These are phyloP conservation scores for Coniella lustricola DNA, from an alignment of 2,329 filamentous ascomycete genomes.

Conservation along the genomic window DNA sequence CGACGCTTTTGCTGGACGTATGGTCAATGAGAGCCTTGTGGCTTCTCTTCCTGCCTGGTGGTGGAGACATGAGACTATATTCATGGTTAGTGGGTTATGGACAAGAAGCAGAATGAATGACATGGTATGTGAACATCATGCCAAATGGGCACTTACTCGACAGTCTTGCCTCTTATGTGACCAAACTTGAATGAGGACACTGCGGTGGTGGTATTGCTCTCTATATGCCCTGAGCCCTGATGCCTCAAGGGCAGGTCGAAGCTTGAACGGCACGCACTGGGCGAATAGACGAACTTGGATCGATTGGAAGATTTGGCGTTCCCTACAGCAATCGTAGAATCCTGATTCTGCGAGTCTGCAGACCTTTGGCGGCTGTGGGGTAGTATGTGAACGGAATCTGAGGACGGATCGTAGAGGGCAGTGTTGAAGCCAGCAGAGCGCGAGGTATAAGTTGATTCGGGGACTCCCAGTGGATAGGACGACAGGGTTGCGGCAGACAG, in stretches of 20 bases:
- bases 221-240: background rate
- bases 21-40: constrained; percentile 4
- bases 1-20: background rate
- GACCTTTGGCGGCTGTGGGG: constrained; percentile 2
- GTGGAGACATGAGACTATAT: constrained; percentile 13
- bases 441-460: constrained; percentile 3
- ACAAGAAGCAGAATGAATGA: background rate
- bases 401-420: constrained; percentile 11
- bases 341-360: background rate
- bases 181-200: background rate
- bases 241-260: constrained; percentile 7
- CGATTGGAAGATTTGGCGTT: background rate
- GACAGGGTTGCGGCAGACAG: constrained; percentile 11
- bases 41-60: constrained; percentile 11
- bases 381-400: constrained; percentile 8
- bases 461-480: constrained; percentile 5
- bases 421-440: constrained; percentile 10
- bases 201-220: background rate
- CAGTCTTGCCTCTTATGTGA: background rate
- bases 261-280: constrained; percentile 3
- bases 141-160: background rate
- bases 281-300: background rate
- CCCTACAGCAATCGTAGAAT: background rate
- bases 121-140: background rate
- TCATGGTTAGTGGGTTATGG: constrained; percentile 1